Evolutionary conservation across 495 filamentous ascomycete genomes (phyloP).

Genomic region (Aspergillus ostianus): DNA sequence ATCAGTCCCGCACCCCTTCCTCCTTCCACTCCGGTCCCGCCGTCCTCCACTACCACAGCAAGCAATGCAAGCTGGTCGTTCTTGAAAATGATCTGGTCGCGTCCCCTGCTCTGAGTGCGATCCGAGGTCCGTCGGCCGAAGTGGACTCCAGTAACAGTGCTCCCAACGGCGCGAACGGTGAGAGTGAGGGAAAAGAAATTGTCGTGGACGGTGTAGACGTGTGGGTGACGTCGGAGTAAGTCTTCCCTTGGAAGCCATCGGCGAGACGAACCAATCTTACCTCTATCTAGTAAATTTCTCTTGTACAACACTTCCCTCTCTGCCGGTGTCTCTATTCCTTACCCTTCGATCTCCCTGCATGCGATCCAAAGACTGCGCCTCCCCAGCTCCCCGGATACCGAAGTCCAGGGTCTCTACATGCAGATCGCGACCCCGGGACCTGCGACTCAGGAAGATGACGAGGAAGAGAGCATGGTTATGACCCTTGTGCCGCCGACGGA

Average conservation of each 20-base stretch:
- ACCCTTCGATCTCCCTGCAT: conserved; percentile 84
- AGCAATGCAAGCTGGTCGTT: conserved; percentile 59
- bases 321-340: conserved; percentile 75
- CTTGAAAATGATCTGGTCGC: conserved; percentile 39
- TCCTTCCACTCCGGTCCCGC: conserved; percentile 80
- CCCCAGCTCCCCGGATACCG: conserved; percentile 32
- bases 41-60: conserved; percentile 72
- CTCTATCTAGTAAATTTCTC: conserved; percentile 60
- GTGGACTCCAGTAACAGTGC: conserved; percentile 16
- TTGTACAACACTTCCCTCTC: conserved; percentile 62
- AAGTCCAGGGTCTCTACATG: conserved; percentile 71
- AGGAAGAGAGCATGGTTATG: conserved; percentile 68
- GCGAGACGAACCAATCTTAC: conserved; percentile 3
- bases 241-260: conserved; percentile 10
- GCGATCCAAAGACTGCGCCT: conserved; percentile 68
- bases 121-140: conserved; percentile 22
- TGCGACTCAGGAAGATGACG: conserved; percentile 54
- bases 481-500: conserved; percentile 61
- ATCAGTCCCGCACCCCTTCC: conserved; percentile 79
- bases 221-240: conserved; percentile 79
- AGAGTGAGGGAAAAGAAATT: conserved; percentile 43
- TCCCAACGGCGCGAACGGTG: conserved; percentile 7
- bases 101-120: conserved; percentile 28
- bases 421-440: conserved; percentile 62
- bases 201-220: conserved; percentile 58